Percentiles rank a stretch among this genome's conserved stretches.
These are phyloP conservation scores for Crithidia expoeki DNA, from an alignment of 208 protist genomes.

Conservation along the genomic window DNA sequence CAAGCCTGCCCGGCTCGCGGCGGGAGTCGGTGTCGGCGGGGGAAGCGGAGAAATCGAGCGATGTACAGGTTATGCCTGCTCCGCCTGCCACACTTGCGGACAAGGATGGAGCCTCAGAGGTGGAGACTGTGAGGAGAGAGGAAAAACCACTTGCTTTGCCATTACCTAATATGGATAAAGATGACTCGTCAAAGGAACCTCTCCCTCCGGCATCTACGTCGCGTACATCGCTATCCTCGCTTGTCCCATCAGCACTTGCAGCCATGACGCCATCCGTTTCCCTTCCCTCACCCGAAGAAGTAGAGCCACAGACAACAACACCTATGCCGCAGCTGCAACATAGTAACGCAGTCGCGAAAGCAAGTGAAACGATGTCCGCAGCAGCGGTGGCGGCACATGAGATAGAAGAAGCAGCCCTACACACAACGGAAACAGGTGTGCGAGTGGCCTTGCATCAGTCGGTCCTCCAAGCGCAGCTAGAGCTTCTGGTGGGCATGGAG, in stretches of 20 bases:
- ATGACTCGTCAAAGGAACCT: not conserved
- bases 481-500: constrained; percentile 15
- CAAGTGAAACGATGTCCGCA: too few relatives aligned
- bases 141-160: not conserved
- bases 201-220: too few relatives aligned
- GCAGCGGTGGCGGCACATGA: too few relatives aligned
- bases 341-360: too few relatives aligned
- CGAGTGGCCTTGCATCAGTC: not conserved
- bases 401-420: too few relatives aligned
- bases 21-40: not conserved
- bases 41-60: not conserved
- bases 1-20: not conserved
- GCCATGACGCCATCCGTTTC: not conserved
- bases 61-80: not conserved
- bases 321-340: not conserved
- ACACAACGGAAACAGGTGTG: not conserved
- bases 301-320: too few relatives aligned
- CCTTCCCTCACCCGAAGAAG: not conserved
- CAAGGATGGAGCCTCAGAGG: not conserved
- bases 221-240: not conserved
- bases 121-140: not conserved
- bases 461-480: constrained; percentile 7
- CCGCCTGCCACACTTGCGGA: not conserved
- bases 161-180: too few relatives aligned
- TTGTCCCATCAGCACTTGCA: not conserved